phyloP scores from a whole-genome alignment of 768 basidiomycete species.

The Suillus placidus region DNA sequence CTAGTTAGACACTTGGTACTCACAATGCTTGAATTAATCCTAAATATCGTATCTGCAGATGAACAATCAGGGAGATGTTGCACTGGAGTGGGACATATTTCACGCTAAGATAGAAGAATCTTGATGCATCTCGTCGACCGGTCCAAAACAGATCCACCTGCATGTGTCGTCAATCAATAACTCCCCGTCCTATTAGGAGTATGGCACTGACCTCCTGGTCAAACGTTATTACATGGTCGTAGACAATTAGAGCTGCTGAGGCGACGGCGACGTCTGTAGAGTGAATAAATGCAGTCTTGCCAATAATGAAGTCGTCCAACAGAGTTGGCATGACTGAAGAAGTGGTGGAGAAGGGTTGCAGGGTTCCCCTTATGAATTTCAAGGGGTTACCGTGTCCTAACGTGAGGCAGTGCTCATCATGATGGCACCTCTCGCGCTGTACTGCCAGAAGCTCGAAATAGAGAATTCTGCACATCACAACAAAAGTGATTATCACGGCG shows the following conservation, averaged over 20 bases:
- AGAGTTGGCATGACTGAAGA: neutral
- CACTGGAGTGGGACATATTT: neutral
- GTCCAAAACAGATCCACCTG: constrained; percentile 17
- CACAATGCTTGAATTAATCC: constrained; percentile 3
- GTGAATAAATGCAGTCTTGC: neutral
- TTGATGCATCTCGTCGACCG: constrained; percentile 8
- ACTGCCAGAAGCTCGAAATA: neutral
- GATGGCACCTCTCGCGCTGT: neutral
- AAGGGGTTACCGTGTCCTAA: neutral
- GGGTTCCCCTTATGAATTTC: neutral
- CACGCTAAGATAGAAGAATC: constrained; percentile 16
- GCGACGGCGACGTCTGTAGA: neutral
- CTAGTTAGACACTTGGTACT: neutral
- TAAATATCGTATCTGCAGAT: constrained; percentile 16
- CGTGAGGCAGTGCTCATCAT: neutral
- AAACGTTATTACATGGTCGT: constrained; percentile 15
- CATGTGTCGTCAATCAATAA: neutral
- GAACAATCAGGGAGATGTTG: no score
- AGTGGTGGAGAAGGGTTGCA: neutral
- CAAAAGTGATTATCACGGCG: neutral
- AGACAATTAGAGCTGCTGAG: constrained; percentile 11
- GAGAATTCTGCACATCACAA: neutral
- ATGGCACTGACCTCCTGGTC: constrained; percentile 12
- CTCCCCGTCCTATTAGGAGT: no score
- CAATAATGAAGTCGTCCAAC: no score